A percentile compares a stretch with the other conserved stretches of the same genome.
Conservation (phyloP, 306 rosid genomes). For the Purshia tridentata region DNA sequence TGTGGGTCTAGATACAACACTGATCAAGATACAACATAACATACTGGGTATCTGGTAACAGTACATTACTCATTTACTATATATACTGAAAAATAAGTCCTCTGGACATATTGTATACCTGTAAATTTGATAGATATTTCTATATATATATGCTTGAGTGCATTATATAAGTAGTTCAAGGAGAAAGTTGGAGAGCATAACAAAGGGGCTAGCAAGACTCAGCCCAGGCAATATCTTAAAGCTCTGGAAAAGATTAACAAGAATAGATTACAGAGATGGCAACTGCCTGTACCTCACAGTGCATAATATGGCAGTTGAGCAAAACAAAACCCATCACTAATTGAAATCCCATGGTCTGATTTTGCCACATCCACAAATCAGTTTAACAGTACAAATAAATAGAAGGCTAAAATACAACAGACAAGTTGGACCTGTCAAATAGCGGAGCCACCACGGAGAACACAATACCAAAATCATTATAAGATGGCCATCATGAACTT, state of each 20-base stretch:
- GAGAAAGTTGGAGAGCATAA: no score
- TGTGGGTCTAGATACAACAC: no score
- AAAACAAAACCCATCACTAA: constrained; percentile 24
- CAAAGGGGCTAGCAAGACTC: no score
- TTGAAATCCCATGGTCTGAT: constrained; percentile 16
- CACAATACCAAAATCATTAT: constrained; percentile 40
- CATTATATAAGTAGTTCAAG: no score
- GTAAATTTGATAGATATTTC: no score
- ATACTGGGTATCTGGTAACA: no score
- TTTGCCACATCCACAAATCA: constrained; percentile 37
- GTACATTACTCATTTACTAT: no score
- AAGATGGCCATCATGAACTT: constrained; percentile 41
- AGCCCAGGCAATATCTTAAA: constrained; percentile 6
- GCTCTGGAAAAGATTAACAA: constrained; percentile 14
- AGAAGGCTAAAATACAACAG: constrained; percentile 28
- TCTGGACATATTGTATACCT: no score
- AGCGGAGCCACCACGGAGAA: constrained; percentile 5
- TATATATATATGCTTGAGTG: no score
- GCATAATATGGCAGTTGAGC: constrained; percentile 2
- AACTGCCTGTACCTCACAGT: constrained; percentile 14
- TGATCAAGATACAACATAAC: no score
- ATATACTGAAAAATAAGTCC: no score
- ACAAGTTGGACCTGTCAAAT: constrained; percentile 19
- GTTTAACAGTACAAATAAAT: constrained; percentile 42
- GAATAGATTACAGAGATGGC: constrained; percentile 26